Evolutionary conservation across 164 flowering plant genomes (phyloP), one percentile per base, ranked within the genome.

Genomic region (Dillenia suffruticosa): DNA sequence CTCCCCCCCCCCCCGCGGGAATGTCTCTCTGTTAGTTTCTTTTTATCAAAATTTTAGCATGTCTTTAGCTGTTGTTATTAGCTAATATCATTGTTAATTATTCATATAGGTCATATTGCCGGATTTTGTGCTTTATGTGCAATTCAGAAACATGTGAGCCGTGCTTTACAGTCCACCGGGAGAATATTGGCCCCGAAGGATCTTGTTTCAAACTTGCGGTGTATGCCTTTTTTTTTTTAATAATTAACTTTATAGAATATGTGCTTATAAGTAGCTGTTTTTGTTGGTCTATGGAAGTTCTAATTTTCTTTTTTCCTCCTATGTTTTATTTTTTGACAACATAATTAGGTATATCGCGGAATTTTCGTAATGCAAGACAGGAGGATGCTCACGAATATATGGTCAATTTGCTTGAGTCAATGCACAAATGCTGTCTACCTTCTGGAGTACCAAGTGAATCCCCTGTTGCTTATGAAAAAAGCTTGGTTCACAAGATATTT

Each of bases 341-440:
- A 26, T 26, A 48, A 48, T 69, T 59, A 94, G 97, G 96, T 74
- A 88, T 95, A 81, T 92, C 97, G 47, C 77, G 96, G 24, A 90
- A 70, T 68, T 95, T 95, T 57, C 77, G 97, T 56, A 85, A 80
- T 85, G 76, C 92, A 13, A 85, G 99, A 63, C 99, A 95, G 70
- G 97, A 95, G 76, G 99, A 95, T 79, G 99, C 99, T 11, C 97
- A 95, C 72, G 99, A 95, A 56, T 92, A 92, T 74, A 92, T 95
- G 99, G 92, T 95, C 22, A 84, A 87, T 77, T 75, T 95, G 73
- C 77, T 95, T 57, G 97, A 95, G 64, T 86, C 97, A 46, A 95
- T 95, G 99, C 99, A 95, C 63, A 92, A 83, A 64, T 95, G 99
- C 65, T 95, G 97, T 82, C 74, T 95, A 57, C 97, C 99, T 44